Evolutionary conservation across 2,329 filamentous ascomycete genomes (phyloP), one percentile per base, ranked within the genome.

Genomic region (Emmonsia crescens): DNA sequence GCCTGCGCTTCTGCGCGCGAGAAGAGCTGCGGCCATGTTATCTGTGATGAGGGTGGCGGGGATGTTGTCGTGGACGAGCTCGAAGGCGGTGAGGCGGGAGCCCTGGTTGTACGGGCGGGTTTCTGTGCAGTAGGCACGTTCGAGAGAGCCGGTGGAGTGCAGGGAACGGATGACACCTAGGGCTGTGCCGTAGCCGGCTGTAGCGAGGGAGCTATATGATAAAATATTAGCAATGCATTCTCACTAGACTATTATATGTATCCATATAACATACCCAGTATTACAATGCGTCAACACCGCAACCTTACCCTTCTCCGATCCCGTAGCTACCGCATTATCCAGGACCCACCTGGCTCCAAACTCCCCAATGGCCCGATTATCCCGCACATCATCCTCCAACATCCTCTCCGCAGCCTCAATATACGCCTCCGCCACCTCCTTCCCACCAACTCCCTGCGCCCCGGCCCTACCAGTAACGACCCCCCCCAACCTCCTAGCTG

Each of bases 41-140:
- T 99, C 94, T 0, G 93, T 96, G 68, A 99, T 87, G 56, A 99
- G 80, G 0, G 92, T 97, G 54, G 91, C 87, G 2, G 94, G 93
- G 61, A 99, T 96, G 19, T 85, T 79, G 75, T 99, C 94, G 72
- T 92, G 93, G 8, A 95, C 89, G n/a, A 99, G 84, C 77, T 99
- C 94, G 74, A 95, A 99, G 8, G 94, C 91, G 4, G 94, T 99
- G 63, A 99, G 80, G 24, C 94, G 86, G 59, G 92, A 96, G 61
- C 94, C 94, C 78, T 99, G 94, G 78, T 99, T 99, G 77, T 99
- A 99, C 0, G 94, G 94, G 40, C 94, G 84, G 2, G 94, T 99
- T 78, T 99, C 94, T 57, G 93, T 96, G 79, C 93, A 99, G 79
- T 91, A 99, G 46, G 91, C 93, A 71, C 91, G 92, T 64, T 85